Evolutionary conservation across 352 stramenopile genomes (phyloP).

Genomic region (Globisporangium uncinulatum): DNA sequence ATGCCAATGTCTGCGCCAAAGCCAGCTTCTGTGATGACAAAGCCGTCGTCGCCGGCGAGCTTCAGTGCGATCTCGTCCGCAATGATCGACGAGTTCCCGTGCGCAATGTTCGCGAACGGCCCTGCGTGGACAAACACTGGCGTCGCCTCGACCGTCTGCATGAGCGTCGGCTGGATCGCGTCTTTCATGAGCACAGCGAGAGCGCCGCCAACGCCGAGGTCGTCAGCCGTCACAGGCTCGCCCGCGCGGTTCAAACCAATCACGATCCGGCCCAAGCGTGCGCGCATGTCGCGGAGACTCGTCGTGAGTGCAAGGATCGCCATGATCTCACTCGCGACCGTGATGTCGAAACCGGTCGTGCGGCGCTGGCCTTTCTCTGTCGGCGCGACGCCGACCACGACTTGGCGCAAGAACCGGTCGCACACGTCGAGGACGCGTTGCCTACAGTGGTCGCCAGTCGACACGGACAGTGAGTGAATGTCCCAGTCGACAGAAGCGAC

Average conservation of each 20-base stretch:
- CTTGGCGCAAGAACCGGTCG: slow-evolving; percentile 92
- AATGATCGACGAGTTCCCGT: slow-evolving; percentile 97
- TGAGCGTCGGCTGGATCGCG: slow-evolving; percentile 95
- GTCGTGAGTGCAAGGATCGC: slow-evolving; percentile 95
- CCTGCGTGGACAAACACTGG: slow-evolving; percentile 97
- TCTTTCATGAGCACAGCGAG: slow-evolving; percentile 98
- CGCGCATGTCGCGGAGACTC: slow-evolving; percentile 91
- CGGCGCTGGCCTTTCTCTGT: slow-evolving; percentile 89
- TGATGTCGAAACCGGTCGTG: slow-evolving; percentile 76
- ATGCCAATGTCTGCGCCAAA: slow-evolving; percentile 97
- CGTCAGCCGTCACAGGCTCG: slow-evolving; percentile 93
- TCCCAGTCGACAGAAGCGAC: background rate
- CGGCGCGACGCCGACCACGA: slow-evolving; percentile 87
- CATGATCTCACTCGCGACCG: slow-evolving; percentile 99
- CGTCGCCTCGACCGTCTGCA: slow-evolving; percentile 97
- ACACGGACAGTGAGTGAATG: background rate
- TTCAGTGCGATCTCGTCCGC: slow-evolving; percentile 93
- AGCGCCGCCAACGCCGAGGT: slow-evolving; percentile 95
- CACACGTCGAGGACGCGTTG: slow-evolving; percentile 97
- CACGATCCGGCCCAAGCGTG: slow-evolving; percentile 93
- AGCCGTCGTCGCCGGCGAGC: slow-evolving; percentile 94
- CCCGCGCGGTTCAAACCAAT: slow-evolving; percentile 83
- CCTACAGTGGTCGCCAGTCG: slow-evolving; percentile 9
- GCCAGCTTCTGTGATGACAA: slow-evolving; percentile 96
- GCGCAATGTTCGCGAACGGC: slow-evolving; percentile 98